Base-by-base conservation (phyloP, 768 basidiomycete species). In the Lanmaoa rubissima region DNA sequence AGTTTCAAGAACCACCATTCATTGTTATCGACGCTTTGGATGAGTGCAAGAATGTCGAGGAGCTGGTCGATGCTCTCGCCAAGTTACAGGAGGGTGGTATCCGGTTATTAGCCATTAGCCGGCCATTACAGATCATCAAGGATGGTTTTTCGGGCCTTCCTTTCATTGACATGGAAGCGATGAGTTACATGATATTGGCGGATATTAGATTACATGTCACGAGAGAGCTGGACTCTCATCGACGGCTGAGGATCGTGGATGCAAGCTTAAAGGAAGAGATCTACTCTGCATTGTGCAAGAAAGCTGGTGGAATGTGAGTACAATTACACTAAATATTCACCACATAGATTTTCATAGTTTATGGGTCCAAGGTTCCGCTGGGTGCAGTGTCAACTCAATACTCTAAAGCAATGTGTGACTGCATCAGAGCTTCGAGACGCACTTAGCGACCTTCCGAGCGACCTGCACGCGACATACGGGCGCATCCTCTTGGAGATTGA, bases 21-120 rank as follows among this genome's bases (percentile, higher is more conserved):
- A 8, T 57, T 11, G 43, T 63, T 1, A 55, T 63, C 12, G 61
- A 63, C 17, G 61, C 55, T 1, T 35, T 63, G 4, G 59, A 63
- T 14, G 61, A 63, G 28, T 63, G 59, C 35, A 43, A 34, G n/a
- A 28, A 56, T 7, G 3, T 57, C n/a, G 48, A 54, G 14, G 26
- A 38, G 1, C 32, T 56, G 9, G 51, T 62, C 1, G 7, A 14
- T n/a, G 51, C 40, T 10, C 28, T 62, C 4, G 11, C 8, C 2
- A 24, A 47, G 7, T 10, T 56, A n/a, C 43, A 31, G 3, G 28
- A 44, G 9, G 49, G 51, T 3, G 34, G 42, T 5, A 17, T 60
- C 11, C 53, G 46, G 11, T 19, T 62, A 11, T 55, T 62, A 7
- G 39, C 44, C 7, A 57, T 36, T 38, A 60, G 61, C 41, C 32